Evolutionary conservation across 148 eudicot species (phyloP).

Genomic region (Nepenthes gracilis): DNA sequence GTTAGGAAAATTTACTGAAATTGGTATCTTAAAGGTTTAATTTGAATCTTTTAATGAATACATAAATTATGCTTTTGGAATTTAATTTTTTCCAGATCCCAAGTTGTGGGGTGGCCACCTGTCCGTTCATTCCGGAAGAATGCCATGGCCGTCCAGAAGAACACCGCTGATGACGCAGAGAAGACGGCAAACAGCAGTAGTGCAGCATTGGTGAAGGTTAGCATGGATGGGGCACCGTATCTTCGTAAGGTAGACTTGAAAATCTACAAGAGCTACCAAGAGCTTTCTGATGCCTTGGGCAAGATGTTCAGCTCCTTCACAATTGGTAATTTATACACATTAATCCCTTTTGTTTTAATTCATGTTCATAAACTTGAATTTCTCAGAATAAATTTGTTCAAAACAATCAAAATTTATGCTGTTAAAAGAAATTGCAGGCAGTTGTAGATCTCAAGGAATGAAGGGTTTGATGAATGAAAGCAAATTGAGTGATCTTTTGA

Average conservation of each 20-base stretch:
- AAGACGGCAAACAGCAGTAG: slow-evolving; percentile 1
- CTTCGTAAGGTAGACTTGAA: slow-evolving; percentile 47
- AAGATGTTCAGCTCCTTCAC: slow-evolving; percentile 47
- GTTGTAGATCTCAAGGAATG: slow-evolving; percentile 4
- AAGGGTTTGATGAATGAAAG: slow-evolving; percentile 32
- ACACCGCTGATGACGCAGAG: slow-evolving; percentile 16
- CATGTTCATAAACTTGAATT: background rate
- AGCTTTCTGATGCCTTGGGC: slow-evolving; percentile 34
- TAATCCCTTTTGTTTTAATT: background rate
- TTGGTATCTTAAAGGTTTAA: background rate
- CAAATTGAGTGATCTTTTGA: slow-evolving; percentile 31
- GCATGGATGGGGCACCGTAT: slow-evolving; percentile 56
- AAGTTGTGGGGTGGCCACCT: slow-evolving; percentile 70
- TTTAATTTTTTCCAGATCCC: slow-evolving; percentile 24
- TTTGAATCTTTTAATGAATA: background rate
- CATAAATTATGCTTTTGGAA: background rate
- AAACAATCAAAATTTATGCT: too few relatives aligned
- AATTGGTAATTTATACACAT: slow-evolving; percentile 19
- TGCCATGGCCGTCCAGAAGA: slow-evolving; percentile 24
- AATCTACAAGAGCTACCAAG: slow-evolving; percentile 34
- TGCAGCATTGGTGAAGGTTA: slow-evolving; percentile 33
- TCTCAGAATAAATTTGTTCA: too few relatives aligned
- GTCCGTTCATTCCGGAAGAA: slow-evolving; percentile 46
- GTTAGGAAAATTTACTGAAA: background rate
- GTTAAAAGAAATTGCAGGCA: background rate